Percentiles rank a stretch among this genome's conserved stretches.
phyloP scores from a whole-genome alignment of 345 rosid species.

The Limnanthes douglasii region DNA sequence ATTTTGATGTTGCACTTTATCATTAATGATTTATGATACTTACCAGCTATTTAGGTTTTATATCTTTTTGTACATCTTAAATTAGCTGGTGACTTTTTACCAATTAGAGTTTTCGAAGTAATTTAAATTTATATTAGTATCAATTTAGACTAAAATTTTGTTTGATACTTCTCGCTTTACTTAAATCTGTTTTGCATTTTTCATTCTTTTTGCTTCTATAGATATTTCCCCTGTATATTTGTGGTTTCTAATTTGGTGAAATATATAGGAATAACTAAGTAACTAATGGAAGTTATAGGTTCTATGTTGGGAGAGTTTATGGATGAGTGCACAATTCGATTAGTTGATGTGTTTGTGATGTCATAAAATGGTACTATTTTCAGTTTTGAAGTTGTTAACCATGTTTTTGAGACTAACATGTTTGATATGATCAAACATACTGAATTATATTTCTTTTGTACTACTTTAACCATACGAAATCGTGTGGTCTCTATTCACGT shows the following conservation, averaged over 20 bases:
- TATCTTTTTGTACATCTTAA: too few species aligned
- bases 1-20: too few species aligned
- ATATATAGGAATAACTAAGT: conserved; percentile 94
- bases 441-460: conserved; percentile 39
- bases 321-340: conserved; percentile 92
- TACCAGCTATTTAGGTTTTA: conserved; percentile 4
- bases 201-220: too few species aligned
- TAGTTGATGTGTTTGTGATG: conserved; percentile 98
- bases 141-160: too few species aligned
- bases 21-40: neutral
- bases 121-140: too few species aligned
- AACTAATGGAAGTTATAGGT: conserved; percentile 99
- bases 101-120: too few species aligned
- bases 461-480: neutral
- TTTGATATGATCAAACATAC: conserved; percentile 99
- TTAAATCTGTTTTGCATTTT: too few species aligned
- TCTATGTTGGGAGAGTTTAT: conserved; percentile 98
- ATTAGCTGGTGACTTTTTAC: too few species aligned
- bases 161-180: too few species aligned
- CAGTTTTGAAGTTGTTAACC: conserved; percentile 97
- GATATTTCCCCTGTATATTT: too few species aligned
- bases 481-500: neutral
- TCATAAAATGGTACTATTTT: conserved; percentile 99
- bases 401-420: conserved; percentile 97
- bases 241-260: too few species aligned